Evolutionary conservation across 2,329 filamentous ascomycete species (phyloP).

Genomic region (Cladosporium halotolerans): DNA sequence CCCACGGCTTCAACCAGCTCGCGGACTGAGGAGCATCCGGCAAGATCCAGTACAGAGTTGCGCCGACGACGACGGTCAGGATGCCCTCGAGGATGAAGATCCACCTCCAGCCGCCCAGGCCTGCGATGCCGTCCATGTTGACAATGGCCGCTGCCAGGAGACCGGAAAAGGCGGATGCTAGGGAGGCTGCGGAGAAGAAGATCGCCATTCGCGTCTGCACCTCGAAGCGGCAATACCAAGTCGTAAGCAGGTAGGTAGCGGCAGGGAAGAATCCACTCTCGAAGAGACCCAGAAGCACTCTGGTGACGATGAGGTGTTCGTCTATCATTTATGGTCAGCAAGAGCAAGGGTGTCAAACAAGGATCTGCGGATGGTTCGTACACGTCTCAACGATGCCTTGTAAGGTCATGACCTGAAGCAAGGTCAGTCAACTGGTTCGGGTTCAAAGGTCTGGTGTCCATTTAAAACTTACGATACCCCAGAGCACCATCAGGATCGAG

Average conservation of each 20-base stretch:
- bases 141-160: constrained; percentile 50
- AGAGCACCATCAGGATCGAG: constrained; percentile 26
- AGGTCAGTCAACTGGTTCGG: constrained; percentile 67
- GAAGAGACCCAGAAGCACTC: constrained; percentile 36
- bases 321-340: constrained; percentile 24
- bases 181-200: constrained; percentile 44
- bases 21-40: constrained; percentile 54
- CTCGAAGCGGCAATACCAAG: constrained; percentile 40
- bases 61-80: constrained; percentile 23
- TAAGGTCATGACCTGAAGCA: constrained; percentile 38
- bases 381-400: constrained; percentile 28
- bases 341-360: constrained; percentile 39
- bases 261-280: constrained; percentile 54
- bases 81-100: constrained; percentile 23
- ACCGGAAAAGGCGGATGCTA: constrained; percentile 48
- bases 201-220: constrained; percentile 38
- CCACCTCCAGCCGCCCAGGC: constrained; percentile 38
- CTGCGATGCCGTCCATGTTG: constrained; percentile 49
- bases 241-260: constrained; percentile 52
- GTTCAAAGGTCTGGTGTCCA: constrained; percentile 16
- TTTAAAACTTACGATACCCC: constrained; percentile 33
- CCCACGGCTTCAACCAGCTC: constrained; percentile 47
- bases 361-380: constrained; percentile 21
- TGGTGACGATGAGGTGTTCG: constrained; percentile 4
- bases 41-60: constrained; percentile 39